Evolutionary conservation across 306 rosid genomes (phyloP).

Genomic region (Styphnolobium japonicum): DNA sequence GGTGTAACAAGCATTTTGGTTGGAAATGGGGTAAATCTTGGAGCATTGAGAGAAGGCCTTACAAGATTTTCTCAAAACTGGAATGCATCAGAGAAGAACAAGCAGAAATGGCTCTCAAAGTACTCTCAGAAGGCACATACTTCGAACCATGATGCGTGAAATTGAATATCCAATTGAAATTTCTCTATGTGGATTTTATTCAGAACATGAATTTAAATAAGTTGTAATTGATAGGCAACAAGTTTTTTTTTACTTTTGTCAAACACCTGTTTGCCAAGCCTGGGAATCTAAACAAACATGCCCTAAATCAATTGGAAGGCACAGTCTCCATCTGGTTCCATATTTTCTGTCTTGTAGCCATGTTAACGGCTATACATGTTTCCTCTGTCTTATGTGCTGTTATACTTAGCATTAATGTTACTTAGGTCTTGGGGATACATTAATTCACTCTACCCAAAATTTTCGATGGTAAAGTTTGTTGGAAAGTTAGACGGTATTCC

Average conservation of each 20-base stretch:
- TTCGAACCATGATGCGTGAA: conserved; percentile 32
- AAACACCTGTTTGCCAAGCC: no score
- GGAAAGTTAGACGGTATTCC: not conserved
- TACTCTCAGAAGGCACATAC: conserved; percentile 41
- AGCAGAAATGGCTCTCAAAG: conserved; percentile 62
- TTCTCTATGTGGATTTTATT: not conserved
- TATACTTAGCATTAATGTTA: not conserved
- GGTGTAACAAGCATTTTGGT: conserved; percentile 90
- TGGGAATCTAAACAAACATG: no score
- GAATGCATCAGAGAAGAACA: conserved; percentile 65
- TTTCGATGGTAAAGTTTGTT: not conserved
- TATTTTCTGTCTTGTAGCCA: not conserved
- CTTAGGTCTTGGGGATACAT: not conserved
- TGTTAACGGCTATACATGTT: not conserved
- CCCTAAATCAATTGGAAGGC: no score
- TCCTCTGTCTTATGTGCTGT: not conserved
- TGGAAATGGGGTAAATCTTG: conserved; percentile 68
- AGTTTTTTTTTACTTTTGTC: no score
- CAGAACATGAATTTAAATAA: not conserved
- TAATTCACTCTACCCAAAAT: not conserved
- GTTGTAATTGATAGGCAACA: no score
- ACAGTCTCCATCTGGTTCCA: not conserved
- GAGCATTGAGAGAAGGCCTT: conserved; percentile 70
- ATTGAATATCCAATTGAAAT: conserved; percentile 18
- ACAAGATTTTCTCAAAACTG: conserved; percentile 53